Evolutionary conservation across 805 yeast genomes (phyloP).

Genomic region (Wickerhamiella qilinensis): DNA sequence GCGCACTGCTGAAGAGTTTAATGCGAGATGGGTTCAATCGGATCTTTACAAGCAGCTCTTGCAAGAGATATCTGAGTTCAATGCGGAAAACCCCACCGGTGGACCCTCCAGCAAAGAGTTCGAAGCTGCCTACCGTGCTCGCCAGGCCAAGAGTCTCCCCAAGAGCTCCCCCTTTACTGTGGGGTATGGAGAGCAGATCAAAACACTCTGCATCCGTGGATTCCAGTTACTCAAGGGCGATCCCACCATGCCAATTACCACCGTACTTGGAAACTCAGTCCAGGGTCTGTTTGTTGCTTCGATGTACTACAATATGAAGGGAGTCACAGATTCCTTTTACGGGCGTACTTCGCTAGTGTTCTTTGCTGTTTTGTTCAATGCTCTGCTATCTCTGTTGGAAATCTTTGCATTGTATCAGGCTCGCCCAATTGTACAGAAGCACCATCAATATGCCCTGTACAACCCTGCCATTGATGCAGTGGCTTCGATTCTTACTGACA

Average conservation of each 20-base stretch:
- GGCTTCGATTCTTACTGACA: constrained; percentile 40
- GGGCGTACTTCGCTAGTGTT: constrained; percentile 49
- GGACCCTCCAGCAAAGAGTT: constrained; percentile 25
- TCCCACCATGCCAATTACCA: constrained; percentile 31
- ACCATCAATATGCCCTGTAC: constrained; percentile 53
- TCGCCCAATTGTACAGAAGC: constrained; percentile 51
- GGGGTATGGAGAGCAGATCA: constrained; percentile 33
- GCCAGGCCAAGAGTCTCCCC: constrained; percentile 26
- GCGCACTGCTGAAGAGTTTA: constrained; percentile 45
- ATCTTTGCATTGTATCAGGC: constrained; percentile 31
- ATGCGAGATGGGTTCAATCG: constrained; percentile 39
- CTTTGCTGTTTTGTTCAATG: constrained; percentile 44
- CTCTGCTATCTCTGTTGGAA: constrained; percentile 44
- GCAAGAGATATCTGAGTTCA: constrained; percentile 31
- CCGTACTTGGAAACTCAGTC: constrained; percentile 31
- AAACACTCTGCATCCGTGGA: constrained; percentile 33
- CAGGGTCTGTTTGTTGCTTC: constrained; percentile 54
- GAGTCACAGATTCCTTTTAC: constrained; percentile 39
- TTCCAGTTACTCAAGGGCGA: constrained; percentile 44
- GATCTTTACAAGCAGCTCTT: constrained; percentile 27
- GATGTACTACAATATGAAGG: constrained; percentile 37
- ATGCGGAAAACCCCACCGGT: constrained; percentile 13
- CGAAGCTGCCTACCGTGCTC: constrained; percentile 23
- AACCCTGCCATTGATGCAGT: constrained; percentile 62
- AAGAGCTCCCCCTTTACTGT: constrained; percentile 29